These are phyloP conservation scores for Cyberlindnera americana DNA, from an alignment of 805 yeast genomes.

Conservation along the genomic window DNA sequence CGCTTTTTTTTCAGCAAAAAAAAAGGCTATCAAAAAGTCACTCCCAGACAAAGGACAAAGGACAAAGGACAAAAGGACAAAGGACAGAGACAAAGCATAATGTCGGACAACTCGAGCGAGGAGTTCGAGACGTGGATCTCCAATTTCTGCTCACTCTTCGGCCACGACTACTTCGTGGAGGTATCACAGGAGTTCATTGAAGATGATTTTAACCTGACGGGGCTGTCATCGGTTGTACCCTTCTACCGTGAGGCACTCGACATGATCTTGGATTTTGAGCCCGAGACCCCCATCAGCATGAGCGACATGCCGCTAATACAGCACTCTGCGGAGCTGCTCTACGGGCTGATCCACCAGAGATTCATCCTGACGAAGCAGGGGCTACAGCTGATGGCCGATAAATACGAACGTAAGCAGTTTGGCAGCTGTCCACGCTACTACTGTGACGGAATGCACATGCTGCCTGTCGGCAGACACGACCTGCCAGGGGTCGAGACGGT, in stretches of 20 bases:
- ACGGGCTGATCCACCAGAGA: constrained; percentile 93
- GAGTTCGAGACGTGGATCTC: constrained; percentile 54
- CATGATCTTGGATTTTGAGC: constrained; percentile 77
- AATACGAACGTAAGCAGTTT: constrained; percentile 83
- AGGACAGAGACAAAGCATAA: not conserved
- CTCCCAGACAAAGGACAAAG: not conserved
- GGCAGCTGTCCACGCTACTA: constrained; percentile 88
- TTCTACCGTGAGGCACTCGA: constrained; percentile 90
- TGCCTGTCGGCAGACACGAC: constrained; percentile 91
- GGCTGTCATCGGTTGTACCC: constrained; percentile 80
- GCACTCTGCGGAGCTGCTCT: constrained; percentile 86
- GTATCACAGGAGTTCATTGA: constrained; percentile 91
- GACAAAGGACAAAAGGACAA: no score
- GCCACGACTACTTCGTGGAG: constrained; percentile 85
- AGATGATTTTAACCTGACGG: constrained; percentile 95
- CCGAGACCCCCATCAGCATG: constrained; percentile 49
- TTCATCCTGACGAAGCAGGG: constrained; percentile 88
- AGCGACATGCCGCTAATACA: constrained; percentile 75
- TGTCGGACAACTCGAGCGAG: constrained; percentile 31
- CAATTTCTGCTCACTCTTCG: constrained; percentile 50
- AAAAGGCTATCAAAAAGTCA: not conserved
- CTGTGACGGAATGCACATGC: constrained; percentile 85
- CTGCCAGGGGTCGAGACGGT: constrained; percentile 91
- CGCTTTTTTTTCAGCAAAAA: not conserved
- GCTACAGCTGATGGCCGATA: constrained; percentile 86